Conservation (phyloP, 1,284 basidiomycete species). For the Apiotrichum siamense region DNA sequence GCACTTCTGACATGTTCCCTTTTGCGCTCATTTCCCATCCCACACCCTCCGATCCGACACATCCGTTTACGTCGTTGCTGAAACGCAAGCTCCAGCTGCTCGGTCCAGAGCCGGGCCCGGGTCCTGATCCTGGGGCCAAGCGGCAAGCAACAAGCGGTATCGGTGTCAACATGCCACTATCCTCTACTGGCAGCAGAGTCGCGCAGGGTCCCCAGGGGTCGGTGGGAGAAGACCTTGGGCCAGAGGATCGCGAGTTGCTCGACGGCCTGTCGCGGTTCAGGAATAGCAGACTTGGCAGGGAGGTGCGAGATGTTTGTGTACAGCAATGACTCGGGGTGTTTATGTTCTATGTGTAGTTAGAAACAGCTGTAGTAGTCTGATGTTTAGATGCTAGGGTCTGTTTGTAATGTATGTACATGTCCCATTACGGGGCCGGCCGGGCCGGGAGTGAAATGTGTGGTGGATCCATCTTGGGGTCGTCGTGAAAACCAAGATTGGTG, state of each 20-base stretch:
- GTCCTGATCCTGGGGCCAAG: neutral
- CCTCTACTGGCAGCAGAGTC: neutral
- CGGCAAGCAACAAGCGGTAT: conserved; percentile 9
- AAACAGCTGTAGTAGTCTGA: no score
- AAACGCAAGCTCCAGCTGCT: conserved; percentile 31
- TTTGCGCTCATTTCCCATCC: conserved; percentile 30
- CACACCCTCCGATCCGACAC: conserved; percentile 20
- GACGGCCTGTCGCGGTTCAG: conserved; percentile 36
- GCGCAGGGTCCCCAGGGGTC: neutral
- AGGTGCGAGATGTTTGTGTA: conserved; percentile 38
- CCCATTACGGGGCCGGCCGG: neutral
- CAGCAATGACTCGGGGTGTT: no score
- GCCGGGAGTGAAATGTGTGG: neutral
- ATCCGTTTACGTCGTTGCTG: conserved; percentile 28
- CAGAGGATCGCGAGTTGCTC: conserved; percentile 35
- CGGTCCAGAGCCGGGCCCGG: conserved; percentile 15
- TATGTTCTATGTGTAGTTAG: no score
- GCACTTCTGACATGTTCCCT: conserved; percentile 35
- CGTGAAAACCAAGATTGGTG: neutral
- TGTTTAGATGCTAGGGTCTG: no score
- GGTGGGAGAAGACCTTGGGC: conserved; percentile 12
- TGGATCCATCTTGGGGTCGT: neutral
- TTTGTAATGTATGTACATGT: no score
- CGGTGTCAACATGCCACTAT: conserved; percentile 11
- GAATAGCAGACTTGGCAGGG: conserved; percentile 27